phyloP scores from a whole-genome alignment of 202 grass and related monocot species.

The Musa balbisiana region DNA sequence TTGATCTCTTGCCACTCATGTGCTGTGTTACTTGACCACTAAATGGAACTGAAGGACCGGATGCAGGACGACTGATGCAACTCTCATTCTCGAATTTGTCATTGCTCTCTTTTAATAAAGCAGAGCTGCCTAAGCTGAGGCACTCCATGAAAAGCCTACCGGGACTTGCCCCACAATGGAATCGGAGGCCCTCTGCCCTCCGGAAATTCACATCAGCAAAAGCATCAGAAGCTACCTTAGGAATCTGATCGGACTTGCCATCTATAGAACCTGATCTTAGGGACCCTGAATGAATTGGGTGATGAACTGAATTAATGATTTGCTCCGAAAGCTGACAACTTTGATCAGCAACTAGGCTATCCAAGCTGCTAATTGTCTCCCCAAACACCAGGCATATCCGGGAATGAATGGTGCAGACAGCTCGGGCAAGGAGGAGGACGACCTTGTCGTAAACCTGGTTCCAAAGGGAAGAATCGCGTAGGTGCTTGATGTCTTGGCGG shows the following conservation, averaged over 20 bases:
- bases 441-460: conserved; percentile 75
- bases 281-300: conserved; percentile 28
- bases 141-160: conserved; percentile 86
- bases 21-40: conserved; percentile 33
- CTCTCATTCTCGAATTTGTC: conserved; percentile 51
- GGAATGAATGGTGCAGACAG: conserved; percentile 58
- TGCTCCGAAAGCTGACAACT: conserved; percentile 25
- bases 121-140: conserved; percentile 57
- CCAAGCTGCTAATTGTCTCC: conserved; percentile 40
- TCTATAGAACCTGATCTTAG: conserved; percentile 13
- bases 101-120: conserved; percentile 31
- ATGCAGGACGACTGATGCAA: conserved; percentile 43
- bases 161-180: conserved; percentile 46
- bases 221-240: conserved; percentile 20
- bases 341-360: conserved; percentile 21
- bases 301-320: conserved; percentile 17
- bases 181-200: conserved; percentile 12
- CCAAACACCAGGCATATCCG: conserved; percentile 69
- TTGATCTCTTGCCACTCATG: conserved; percentile 29
- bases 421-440: conserved; percentile 69
- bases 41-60: conserved; percentile 43
- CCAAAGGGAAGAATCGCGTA: conserved; percentile 76
- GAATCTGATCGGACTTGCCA: conserved; percentile 33
- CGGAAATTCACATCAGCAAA: not conserved
- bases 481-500: conserved; percentile 52